Base-by-base conservation (phyloP, 108 stramenopile species). In the Fragilaria radians region DNA sequence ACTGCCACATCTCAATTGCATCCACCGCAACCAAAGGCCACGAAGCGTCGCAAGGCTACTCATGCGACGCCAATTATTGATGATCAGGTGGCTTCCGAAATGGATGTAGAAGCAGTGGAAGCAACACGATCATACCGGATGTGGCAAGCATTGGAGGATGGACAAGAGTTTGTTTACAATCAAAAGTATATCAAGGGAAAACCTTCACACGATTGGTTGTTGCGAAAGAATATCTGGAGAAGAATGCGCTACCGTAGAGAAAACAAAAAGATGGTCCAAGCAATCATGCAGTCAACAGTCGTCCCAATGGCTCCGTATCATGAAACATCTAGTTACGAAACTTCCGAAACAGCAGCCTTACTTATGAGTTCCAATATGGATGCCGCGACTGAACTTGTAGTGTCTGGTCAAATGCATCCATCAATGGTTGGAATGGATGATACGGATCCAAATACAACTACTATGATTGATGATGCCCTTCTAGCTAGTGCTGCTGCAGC, bases 191-290 rank as follows among this genome's bases (percentile, higher is more conserved):
- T 65, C 42, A 90, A 88, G 64, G 92, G 92, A 2, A 53, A 63
- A 32, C 74, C 81, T 33, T 79, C 70, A n/a, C 84, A 89, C 54
- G 92, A 93, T 72, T 90, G 88, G 88, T 56, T 88, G 31, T 60
- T 93, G 21, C 71, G 69, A 45, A 93, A 93, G 70, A 93, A 90
- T 62, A 93, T 93, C 52, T 93, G 92, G 92, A 65, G 92, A 22
- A 67, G 92, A 33, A 93, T 93, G 92, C 65, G 92, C 1, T 93
- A 93, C 63, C 75, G 92, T 34, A 59, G 92, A 33, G 86, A 88
- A 73, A 93, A 89, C 63, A 83, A 82, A 36, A 68, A 71, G 49
- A 77, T 85, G 72, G 84, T 93, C 32, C 33, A 54, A 54, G 24
- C 32, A 33, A 31, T 28, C 5, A 14, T 27, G 33, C 2, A 23